Conservation (phyloP, 805 yeast species). For the Candida namnaoensis region DNA sequence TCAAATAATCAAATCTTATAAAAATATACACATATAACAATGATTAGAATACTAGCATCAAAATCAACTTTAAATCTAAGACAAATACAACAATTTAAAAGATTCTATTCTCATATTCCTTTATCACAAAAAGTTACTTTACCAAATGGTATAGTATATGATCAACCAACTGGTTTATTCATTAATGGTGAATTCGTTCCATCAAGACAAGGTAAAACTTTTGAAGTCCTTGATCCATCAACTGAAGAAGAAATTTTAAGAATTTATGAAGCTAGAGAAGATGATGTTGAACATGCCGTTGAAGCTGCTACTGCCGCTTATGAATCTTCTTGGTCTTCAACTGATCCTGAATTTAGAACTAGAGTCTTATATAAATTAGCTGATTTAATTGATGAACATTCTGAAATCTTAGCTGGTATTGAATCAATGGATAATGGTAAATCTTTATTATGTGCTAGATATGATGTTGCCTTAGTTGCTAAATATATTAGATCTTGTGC, state of each 20-base stretch:
- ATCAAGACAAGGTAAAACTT: constrained; percentile 49
- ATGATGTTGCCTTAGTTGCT: constrained; percentile 67
- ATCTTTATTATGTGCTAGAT: constrained; percentile 61
- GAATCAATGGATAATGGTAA: constrained; percentile 91
- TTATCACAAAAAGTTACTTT: constrained; percentile 41
- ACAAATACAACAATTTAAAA: not conserved
- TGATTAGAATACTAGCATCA: constrained; percentile 7
- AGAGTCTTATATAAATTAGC: constrained; percentile 62
- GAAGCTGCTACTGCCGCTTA: constrained; percentile 78
- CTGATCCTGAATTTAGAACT: constrained; percentile 61
- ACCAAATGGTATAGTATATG: constrained; percentile 68
- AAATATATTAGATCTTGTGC: constrained; percentile 77
- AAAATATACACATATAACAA: too few relatives aligned
- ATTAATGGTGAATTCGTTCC: constrained; percentile 70
- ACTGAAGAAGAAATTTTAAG: constrained; percentile 65
- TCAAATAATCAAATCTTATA: too few relatives aligned
- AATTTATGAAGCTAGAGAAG: constrained; percentile 68
- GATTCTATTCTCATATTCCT: constrained; percentile 28
- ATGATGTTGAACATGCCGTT: constrained; percentile 78
- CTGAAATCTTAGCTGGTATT: constrained; percentile 68
- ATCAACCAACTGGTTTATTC: constrained; percentile 78
- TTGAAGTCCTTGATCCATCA: constrained; percentile 58
- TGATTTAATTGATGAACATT: constrained; percentile 65
- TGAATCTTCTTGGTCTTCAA: constrained; percentile 59
- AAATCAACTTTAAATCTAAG: not conserved